phyloP scores from a whole-genome alignment of 169 alveolate genomes.

The Eimeria necatrix region DNA sequence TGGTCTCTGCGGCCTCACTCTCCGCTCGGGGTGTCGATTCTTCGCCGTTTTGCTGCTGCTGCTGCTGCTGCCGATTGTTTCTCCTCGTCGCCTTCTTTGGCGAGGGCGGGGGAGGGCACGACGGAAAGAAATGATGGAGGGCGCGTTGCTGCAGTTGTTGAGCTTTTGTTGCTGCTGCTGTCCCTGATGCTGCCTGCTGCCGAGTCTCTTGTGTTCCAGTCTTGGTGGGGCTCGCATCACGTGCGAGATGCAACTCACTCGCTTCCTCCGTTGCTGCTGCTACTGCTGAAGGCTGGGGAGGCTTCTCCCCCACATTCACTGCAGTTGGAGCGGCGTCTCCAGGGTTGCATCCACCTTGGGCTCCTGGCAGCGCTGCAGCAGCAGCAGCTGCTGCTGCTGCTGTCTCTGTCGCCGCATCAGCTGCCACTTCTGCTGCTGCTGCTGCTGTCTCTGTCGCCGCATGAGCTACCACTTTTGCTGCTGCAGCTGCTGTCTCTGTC shows the following conservation, averaged over 20 bases:
- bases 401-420: neutral
- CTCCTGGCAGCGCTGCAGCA: too few species aligned
- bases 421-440: neutral
- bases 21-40: slow-evolving; percentile 15
- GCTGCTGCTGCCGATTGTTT: slow-evolving; percentile 29
- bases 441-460: slow-evolving; percentile 1
- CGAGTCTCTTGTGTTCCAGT: neutral
- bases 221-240: neutral
- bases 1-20: neutral
- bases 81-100: slow-evolving; percentile 11
- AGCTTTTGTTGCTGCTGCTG: slow-evolving; percentile 56
- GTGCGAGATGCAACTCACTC: neutral
- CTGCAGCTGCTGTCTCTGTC: neutral
- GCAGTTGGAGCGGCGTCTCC: too few species aligned
- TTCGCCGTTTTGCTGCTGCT: slow-evolving; percentile 34
- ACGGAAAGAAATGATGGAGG: slow-evolving; percentile 56
- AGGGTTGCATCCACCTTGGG: too few species aligned
- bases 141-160: slow-evolving; percentile 67
- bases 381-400: too few species aligned
- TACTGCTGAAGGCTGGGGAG: neutral
- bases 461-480: neutral
- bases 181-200: slow-evolving; percentile 7
- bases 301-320: too few species aligned
- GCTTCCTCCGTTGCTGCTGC: slow-evolving; percentile 1
- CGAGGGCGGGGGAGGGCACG: slow-evolving; percentile 44